phyloP scores from a whole-genome alignment of 2,329 filamentous ascomycete genomes.

The Fusarium nelsonii region DNA sequence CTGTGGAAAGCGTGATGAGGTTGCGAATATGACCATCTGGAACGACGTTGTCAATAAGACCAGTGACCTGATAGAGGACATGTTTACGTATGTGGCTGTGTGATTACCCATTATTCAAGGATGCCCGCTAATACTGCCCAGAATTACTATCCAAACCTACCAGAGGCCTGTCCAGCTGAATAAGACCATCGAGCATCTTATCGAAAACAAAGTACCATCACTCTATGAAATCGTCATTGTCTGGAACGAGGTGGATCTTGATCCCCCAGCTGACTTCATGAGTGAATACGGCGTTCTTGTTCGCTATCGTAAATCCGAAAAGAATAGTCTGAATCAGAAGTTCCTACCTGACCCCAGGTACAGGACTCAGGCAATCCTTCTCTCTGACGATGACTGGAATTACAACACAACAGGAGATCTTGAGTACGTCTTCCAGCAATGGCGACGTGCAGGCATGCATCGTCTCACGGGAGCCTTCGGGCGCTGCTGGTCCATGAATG shows the following conservation, averaged over 20 bases:
- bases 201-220: slow-evolving; percentile 49
- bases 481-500: slow-evolving; percentile 46
- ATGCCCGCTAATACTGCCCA: slow-evolving; percentile 9
- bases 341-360: slow-evolving; percentile 52
- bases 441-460: slow-evolving; percentile 51
- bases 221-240: slow-evolving; percentile 53
- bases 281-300: slow-evolving; percentile 48
- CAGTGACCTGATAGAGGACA: slow-evolving; percentile 43
- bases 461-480: slow-evolving; percentile 53
- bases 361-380: slow-evolving; percentile 53
- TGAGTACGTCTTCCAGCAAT: slow-evolving; percentile 55
- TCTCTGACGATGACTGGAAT: slow-evolving; percentile 56
- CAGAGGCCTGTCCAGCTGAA: slow-evolving; percentile 50
- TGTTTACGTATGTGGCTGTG: slow-evolving; percentile 47
- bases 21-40: slow-evolving; percentile 13
- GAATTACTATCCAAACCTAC: slow-evolving; percentile 53
- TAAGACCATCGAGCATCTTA: slow-evolving; percentile 46
- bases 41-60: slow-evolving; percentile 35
- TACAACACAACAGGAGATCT: slow-evolving; percentile 52
- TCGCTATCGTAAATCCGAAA: slow-evolving; percentile 49
- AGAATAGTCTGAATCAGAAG: slow-evolving; percentile 54
- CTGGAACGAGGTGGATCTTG: slow-evolving; percentile 52
- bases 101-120: accelerated
- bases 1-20: neutral
- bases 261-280: slow-evolving; percentile 45